Conservation (phyloP, 2,329 filamentous ascomycete species). For the Clonostachys rosea region DNA sequence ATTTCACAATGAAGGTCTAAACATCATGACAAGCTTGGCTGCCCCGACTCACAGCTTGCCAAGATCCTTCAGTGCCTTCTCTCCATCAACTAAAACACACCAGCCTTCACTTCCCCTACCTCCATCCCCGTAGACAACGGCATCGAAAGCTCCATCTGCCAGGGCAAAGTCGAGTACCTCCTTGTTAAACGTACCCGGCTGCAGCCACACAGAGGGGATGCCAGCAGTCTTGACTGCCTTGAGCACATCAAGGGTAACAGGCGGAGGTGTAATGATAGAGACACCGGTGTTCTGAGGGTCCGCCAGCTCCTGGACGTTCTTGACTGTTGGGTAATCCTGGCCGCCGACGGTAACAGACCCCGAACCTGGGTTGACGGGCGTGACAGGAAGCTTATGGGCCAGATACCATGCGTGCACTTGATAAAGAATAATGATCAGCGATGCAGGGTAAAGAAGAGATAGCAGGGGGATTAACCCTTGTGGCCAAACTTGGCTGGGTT, state of each 20-base stretch:
- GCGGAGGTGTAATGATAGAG: slow-evolving; percentile 83
- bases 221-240: slow-evolving; percentile 72
- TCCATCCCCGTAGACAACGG: slow-evolving; percentile 60
- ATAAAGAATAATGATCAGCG: not conserved
- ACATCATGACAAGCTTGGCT: not conserved
- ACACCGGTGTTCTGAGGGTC: slow-evolving; percentile 68
- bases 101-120: slow-evolving; percentile 69
- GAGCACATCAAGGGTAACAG: slow-evolving; percentile 68
- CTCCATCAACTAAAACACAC: slow-evolving; percentile 85
- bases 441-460: too few species aligned
- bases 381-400: slow-evolving; percentile 67
- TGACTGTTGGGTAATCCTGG: slow-evolving; percentile 56
- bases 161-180: slow-evolving; percentile 67
- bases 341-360: slow-evolving; percentile 57
- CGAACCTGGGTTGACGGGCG: slow-evolving; percentile 75
- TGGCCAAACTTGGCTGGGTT: slow-evolving; percentile 85
- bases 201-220: slow-evolving; percentile 76
- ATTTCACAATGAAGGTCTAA: too few species aligned
- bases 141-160: slow-evolving; percentile 56
- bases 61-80: slow-evolving; percentile 52
- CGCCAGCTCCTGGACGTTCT: slow-evolving; percentile 61
- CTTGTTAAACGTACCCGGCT: slow-evolving; percentile 84
- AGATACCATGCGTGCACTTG: slow-evolving; percentile 90
- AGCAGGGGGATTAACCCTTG: slow-evolving; percentile 47
- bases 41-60: slow-evolving; percentile 38